These are phyloP conservation scores for Wickerhamiella kurtzmanii DNA, from an alignment of 805 yeast genomes.

Conservation along the genomic window DNA sequence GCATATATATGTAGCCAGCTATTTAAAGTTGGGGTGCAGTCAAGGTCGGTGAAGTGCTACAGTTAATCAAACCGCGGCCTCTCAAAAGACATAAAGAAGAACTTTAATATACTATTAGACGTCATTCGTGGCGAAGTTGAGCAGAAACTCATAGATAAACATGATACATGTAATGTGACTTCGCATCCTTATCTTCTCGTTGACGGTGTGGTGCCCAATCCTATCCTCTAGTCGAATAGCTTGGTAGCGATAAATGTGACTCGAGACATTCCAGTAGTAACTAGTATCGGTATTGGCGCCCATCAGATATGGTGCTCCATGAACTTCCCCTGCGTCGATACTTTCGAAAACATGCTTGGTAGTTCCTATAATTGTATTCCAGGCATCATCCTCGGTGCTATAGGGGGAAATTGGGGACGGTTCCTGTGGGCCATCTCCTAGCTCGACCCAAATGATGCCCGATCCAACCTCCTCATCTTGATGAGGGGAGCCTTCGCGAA, in stretches of 20 bases:
- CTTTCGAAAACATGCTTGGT: conserved; percentile 45
- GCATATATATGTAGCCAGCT: background rate
- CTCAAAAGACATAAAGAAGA: no score
- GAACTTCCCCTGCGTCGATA: conserved; percentile 19
- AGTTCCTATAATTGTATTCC: conserved; percentile 50
- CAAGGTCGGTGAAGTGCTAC: no score
- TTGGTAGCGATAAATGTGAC: conserved; percentile 39
- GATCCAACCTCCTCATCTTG: conserved; percentile 26
- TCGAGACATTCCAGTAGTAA: conserved; percentile 48
- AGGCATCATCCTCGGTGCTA: conserved; percentile 28
- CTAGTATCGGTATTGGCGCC: conserved; percentile 62
- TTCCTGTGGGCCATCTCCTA: conserved; percentile 25
- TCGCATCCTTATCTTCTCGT: conserved; percentile 43
- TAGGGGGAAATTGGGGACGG: conserved; percentile 44
- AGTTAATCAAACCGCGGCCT: no score
- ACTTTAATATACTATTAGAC: no score
- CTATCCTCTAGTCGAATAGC: conserved; percentile 14
- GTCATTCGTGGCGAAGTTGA: conserved; percentile 1
- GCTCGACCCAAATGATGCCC: conserved; percentile 26
- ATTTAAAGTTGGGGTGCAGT: background rate
- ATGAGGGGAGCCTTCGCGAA: background rate
- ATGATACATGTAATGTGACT: conserved; percentile 36
- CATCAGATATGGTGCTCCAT: conserved; percentile 46
- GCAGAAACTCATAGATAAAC: conserved; percentile 23
- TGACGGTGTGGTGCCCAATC: conserved; percentile 39